Conservation (phyloP, 306 rosid species). For the Malus domestica region DNA sequence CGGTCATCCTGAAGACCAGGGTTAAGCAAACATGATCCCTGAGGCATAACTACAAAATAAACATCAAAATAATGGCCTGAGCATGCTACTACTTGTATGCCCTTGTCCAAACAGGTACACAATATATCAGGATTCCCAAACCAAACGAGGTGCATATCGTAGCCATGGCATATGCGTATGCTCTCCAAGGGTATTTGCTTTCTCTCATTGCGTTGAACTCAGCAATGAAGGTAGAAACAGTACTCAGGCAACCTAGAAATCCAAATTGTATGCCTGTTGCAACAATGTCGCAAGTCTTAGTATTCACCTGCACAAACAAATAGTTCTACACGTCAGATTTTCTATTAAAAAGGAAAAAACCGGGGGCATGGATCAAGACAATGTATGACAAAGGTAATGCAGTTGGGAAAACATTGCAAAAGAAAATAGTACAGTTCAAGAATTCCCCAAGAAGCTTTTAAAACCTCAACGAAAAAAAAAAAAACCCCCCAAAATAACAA, state of each 20-base stretch:
- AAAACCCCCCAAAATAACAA: neutral
- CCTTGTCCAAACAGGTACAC: conserved; percentile 60
- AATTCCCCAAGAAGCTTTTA: neutral
- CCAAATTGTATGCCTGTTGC: conserved; percentile 61
- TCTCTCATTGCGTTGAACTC: conserved; percentile 82
- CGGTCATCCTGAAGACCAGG: no score
- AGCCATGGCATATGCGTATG: conserved; percentile 50
- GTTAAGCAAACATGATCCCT: no score
- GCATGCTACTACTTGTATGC: conserved; percentile 19
- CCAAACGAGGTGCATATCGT: conserved; percentile 50
- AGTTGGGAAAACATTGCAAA: neutral
- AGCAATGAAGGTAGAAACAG: conserved; percentile 74
- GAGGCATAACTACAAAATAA: no score
- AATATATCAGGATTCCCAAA: conserved; percentile 58
- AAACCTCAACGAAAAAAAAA: neutral
- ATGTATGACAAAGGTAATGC: neutral
- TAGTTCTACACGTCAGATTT: neutral
- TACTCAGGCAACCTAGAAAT: conserved; percentile 74
- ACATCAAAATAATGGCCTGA: no score
- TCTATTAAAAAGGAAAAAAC: neutral
- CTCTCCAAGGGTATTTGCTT: conserved; percentile 63
- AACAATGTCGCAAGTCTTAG: conserved; percentile 41
- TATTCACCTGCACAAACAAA: conserved; percentile 44
- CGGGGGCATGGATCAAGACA: neutral
- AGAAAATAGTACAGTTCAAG: neutral